Base-by-base conservation (phyloP, 2,329 filamentous ascomycete genomes). In the Bipolaris zeicola region DNA sequence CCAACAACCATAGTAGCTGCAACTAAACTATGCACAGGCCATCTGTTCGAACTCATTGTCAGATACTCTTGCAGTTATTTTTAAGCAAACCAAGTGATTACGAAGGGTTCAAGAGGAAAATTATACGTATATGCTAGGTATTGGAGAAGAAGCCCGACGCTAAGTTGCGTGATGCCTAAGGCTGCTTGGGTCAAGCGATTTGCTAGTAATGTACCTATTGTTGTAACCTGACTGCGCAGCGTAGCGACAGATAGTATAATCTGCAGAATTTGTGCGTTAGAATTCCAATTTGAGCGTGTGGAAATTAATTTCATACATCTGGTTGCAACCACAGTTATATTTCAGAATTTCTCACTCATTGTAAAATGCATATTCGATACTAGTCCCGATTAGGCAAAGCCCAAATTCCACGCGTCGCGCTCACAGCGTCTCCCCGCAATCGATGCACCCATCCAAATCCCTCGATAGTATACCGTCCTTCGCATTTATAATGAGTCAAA, bases 401-500 rank as follows among this genome's bases (percentile, higher is more conserved):
- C 18, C 5, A 7, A 5, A 31, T 24, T 10, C 2, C 20, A 45
- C 52, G 39, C 52, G 52, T 50, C 52, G 39, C 52, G 46, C 52
- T 50, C 37, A 14, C 34, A 48, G 26, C 16, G 22, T 43, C 37
- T 53, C 54, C 54, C 54, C 50, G 50, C 54, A 26, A 34, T 53
- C 31, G 28, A 24, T 36, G 22, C 26, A 34, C 46, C 16, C 18
- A 36, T 18, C 22, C 28, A 8, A 2, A 37, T 26, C 24, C 33
- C 20, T 36, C 39, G 16, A 28, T 39, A 20, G 18, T 43, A 26
- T 44, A 24, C 11, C 34, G 24, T 4, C 16, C n/a, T 14, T 14
- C 22, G 39, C 37, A 14, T 41, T 13, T 41, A 46, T 34, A 50
- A 57, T 57, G 55, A 46, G 60, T n/a, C 48, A 33, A 51, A 57